Percentiles rank a stretch among this genome's conserved stretches.
phyloP scores from a whole-genome alignment of 2,329 filamentous ascomycete species.

The Curvularia verruculosa region DNA sequence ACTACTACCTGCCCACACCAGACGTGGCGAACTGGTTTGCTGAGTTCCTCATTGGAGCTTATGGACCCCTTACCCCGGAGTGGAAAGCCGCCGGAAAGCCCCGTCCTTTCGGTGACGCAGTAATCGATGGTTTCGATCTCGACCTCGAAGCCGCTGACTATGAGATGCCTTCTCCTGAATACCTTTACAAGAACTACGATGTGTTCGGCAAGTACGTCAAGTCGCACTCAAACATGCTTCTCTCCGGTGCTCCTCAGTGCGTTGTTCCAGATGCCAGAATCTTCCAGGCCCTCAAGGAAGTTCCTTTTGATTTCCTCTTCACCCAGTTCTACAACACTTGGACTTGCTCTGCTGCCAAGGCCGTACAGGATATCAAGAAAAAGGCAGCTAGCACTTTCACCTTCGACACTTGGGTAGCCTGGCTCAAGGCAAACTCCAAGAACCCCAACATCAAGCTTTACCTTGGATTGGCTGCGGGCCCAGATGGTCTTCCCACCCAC shows the following conservation, averaged over 20 bases:
- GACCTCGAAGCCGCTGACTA: constrained; percentile 50
- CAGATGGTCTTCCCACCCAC: constrained; percentile 27
- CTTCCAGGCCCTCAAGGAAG: constrained; percentile 51
- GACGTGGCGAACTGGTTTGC: constrained; percentile 55
- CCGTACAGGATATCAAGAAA: constrained; percentile 30
- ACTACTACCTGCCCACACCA: constrained; percentile 53
- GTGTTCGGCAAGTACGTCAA: constrained; percentile 58
- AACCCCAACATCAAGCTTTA: constrained; percentile 58
- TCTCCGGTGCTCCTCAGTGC: constrained; percentile 62
- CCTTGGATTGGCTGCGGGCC: constrained; percentile 56
- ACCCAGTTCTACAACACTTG: constrained; percentile 63
- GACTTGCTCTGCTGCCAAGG: constrained; percentile 57
- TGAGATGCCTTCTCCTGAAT: constrained; percentile 28
- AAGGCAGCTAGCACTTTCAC: constrained; percentile 51
- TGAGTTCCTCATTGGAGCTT: constrained; percentile 58
- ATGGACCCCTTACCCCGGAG: constrained; percentile 50
- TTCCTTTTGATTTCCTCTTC: constrained; percentile 61
- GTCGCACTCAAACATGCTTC: constrained; percentile 51
- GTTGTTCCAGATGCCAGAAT: constrained; percentile 56
- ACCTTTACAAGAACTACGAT: constrained; percentile 52
- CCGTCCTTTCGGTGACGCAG: constrained; percentile 55
- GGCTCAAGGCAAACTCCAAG: constrained; percentile 48
- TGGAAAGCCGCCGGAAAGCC: constrained; percentile 43
- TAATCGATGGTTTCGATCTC: constrained; percentile 61
- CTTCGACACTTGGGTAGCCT: constrained; percentile 52